Percentiles rank a stretch among this genome's conserved stretches.
phyloP scores from a whole-genome alignment of 2,329 filamentous ascomycete genomes.

The Aspergillus fischeri region DNA sequence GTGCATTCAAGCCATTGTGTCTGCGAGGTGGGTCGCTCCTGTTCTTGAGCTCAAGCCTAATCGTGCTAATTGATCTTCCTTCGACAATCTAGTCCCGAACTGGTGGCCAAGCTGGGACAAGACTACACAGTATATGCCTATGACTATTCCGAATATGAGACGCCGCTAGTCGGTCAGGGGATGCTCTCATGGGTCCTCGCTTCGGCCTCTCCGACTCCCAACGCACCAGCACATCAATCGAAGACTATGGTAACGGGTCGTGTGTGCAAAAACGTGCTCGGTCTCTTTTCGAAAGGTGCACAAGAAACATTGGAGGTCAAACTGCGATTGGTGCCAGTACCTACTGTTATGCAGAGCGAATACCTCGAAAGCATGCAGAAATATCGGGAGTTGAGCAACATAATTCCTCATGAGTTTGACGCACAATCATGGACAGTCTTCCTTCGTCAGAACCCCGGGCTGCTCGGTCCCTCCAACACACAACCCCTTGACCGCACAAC shows the following conservation, averaged over 20 bases:
- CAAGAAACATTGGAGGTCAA: slow-evolving; percentile 92
- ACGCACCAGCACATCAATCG: slow-evolving; percentile 55
- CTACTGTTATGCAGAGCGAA: slow-evolving; percentile 59
- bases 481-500: slow-evolving; percentile 22
- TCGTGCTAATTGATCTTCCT: neutral
- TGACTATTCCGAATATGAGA: slow-evolving; percentile 93
- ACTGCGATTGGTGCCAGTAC: slow-evolving; percentile 75
- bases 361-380: slow-evolving; percentile 59
- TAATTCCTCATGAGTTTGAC: slow-evolving; percentile 60
- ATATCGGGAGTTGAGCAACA: slow-evolving; percentile 55
- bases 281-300: slow-evolving; percentile 72
- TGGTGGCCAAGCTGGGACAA: slow-evolving; percentile 65
- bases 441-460: slow-evolving; percentile 63
- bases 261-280: slow-evolving; percentile 79
- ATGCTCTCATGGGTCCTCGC: slow-evolving; percentile 83
- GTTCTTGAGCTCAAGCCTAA: neutral
- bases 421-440: slow-evolving; percentile 74
- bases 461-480: slow-evolving; percentile 24
- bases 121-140: slow-evolving; percentile 97
- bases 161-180: slow-evolving; percentile 88
- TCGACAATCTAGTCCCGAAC: slow-evolving; percentile 65
- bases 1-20: slow-evolving; percentile 77
- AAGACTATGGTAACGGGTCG: slow-evolving; percentile 76
- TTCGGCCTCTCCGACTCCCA: slow-evolving; percentile 53
- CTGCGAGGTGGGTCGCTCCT: slow-evolving; percentile 48